Evolutionary conservation across 768 basidiomycete genomes (phyloP).

Genomic region (Cystobasidium onofrii): DNA sequence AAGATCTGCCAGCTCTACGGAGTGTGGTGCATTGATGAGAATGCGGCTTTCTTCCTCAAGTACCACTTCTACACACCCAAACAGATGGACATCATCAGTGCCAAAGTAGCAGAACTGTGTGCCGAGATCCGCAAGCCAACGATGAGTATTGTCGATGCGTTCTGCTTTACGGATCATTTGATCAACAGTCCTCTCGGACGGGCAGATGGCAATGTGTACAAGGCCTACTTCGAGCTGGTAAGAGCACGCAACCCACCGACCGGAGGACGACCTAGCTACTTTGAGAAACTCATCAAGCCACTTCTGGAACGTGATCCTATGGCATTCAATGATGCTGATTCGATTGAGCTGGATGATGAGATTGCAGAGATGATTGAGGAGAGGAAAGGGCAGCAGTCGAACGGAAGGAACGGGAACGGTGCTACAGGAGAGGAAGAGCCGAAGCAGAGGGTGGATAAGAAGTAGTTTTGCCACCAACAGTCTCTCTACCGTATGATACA

Average conservation of each 20-base stretch:
- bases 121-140: constrained; percentile 40
- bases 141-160: constrained; percentile 42
- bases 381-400: constrained; percentile 9
- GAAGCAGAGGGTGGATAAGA: constrained; percentile 4
- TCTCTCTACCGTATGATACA: not conserved
- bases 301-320: constrained; percentile 47
- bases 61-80: constrained; percentile 41
- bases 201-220: constrained; percentile 49
- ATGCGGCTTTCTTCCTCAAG: constrained; percentile 49
- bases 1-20: constrained; percentile 47
- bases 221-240: constrained; percentile 48
- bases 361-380: constrained; percentile 41
- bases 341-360: constrained; percentile 47
- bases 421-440: constrained; percentile 25
- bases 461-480: not conserved
- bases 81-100: constrained; percentile 41
- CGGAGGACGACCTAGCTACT: constrained; percentile 48
- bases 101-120: constrained; percentile 41
- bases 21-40: constrained; percentile 49
- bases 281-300: constrained; percentile 49
- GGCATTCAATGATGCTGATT: constrained; percentile 45
- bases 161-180: constrained; percentile 42
- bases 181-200: constrained; percentile 50
- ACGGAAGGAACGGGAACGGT: not conserved
- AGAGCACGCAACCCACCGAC: constrained; percentile 47